Percentiles rank a stretch among this genome's conserved stretches.
Conservation (phyloP, 1,284 basidiomycete species). For the Ceratobasidium theobromae region DNA sequence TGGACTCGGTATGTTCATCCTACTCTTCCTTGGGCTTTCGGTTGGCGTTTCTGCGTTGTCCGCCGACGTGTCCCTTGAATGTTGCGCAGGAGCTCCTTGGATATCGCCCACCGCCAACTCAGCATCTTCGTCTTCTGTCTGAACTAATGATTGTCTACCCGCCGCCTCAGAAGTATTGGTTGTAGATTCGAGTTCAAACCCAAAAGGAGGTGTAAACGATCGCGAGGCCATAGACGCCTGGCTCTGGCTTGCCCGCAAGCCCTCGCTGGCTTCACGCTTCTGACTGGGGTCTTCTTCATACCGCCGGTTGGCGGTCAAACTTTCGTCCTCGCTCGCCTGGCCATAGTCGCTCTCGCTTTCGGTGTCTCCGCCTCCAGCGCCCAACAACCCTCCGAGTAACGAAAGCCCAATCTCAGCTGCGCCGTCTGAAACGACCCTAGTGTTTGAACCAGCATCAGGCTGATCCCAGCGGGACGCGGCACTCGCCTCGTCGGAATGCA, state of each 20-base stretch:
- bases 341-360: slow-evolving; percentile 40
- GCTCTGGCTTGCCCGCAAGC: not conserved
- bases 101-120: not conserved
- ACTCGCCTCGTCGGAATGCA: not conserved
- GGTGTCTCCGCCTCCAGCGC: slow-evolving; percentile 40
- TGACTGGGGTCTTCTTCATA: slow-evolving; percentile 8
- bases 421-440: slow-evolving; percentile 59
- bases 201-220: slow-evolving; percentile 24
- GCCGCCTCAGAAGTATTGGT: not conserved
- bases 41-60: not conserved
- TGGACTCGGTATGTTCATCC: not conserved
- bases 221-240: not conserved
- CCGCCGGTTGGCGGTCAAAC: not conserved
- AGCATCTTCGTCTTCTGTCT: not conserved
- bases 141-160: too few relatives aligned
- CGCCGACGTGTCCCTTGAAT: not conserved
- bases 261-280: not conserved
- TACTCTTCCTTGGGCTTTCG: not conserved
- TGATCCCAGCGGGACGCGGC: slow-evolving; percentile 5
- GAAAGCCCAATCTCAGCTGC: slow-evolving; percentile 67
- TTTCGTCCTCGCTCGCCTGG: not conserved
- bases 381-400: slow-evolving; percentile 56
- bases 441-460: slow-evolving; percentile 19
- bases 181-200: slow-evolving; percentile 27
- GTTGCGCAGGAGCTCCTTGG: not conserved